Evolutionary conservation across 2,329 filamentous ascomycete genomes (phyloP).

Genomic region (Trichoderma brevicompactum): DNA sequence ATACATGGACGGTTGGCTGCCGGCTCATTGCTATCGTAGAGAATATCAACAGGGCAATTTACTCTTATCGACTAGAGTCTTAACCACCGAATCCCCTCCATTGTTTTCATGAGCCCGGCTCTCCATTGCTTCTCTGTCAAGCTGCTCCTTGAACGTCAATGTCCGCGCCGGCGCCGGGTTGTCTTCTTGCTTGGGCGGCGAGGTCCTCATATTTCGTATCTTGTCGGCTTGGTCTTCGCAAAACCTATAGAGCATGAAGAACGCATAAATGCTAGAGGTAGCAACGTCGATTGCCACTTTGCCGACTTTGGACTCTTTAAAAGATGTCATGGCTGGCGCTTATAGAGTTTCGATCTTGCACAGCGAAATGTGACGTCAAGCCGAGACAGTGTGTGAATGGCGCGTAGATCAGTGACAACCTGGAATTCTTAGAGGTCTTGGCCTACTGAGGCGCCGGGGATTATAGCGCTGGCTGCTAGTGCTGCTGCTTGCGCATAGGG

Average conservation of each 20-base stretch:
- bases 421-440: neutral
- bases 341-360: neutral
- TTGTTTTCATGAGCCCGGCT: constrained; percentile 35
- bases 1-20: neutral
- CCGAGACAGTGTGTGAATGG: neutral
- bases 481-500: neutral
- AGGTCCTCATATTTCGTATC: constrained; percentile 29
- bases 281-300: neutral
- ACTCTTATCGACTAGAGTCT: constrained; percentile 10
- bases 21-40: no score
- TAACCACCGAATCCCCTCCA: neutral
- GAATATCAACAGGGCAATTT: neutral
- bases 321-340: constrained; percentile 1
- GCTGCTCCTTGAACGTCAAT: constrained; percentile 50
- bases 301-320: neutral
- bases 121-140: constrained; percentile 47
- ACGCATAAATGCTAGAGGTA: neutral
- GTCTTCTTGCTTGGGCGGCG: constrained; percentile 14
- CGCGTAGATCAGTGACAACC: neutral
- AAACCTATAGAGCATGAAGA: neutral
- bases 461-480: constrained; percentile 6
- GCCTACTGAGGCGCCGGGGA: neutral
- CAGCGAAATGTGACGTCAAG: constrained; percentile 22
- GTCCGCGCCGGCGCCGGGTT: constrained; percentile 32
- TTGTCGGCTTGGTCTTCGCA: constrained; percentile 20